phyloP scores from a whole-genome alignment of 345 rosid genomes.

The Aquilaria malaccensis region DNA sequence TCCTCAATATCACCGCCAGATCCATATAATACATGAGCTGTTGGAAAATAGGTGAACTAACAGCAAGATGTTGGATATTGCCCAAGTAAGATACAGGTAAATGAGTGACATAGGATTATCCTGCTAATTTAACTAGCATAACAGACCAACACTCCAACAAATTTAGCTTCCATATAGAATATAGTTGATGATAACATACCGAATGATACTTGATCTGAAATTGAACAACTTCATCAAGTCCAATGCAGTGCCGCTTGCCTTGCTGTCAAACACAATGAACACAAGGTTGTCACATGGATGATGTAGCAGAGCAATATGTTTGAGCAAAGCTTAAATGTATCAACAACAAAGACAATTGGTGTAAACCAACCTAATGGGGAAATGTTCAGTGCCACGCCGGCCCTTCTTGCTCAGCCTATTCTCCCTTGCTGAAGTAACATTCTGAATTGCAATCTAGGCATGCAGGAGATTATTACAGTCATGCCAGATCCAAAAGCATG shows the following conservation, averaged over 20 bases:
- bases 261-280: conserved; percentile 33
- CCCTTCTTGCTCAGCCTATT: conserved; percentile 81
- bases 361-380: conserved; percentile 47
- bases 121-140: no score
- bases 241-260: conserved; percentile 61
- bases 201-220: conserved; percentile 67
- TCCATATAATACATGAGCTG: no score
- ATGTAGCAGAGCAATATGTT: neutral
- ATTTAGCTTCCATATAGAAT: neutral
- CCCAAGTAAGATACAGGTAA: no score
- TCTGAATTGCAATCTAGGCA: conserved; percentile 74
- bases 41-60: no score
- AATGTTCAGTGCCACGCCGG: conserved; percentile 69
- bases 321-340: neutral
- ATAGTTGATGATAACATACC: conserved; percentile 34
- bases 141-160: no score
- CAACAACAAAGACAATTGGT: neutral
- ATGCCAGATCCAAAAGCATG: conserved; percentile 1
- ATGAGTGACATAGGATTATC: no score
- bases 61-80: no score
- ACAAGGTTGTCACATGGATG: neutral
- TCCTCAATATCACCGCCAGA: no score
- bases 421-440: conserved; percentile 85
- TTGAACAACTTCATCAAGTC: conserved; percentile 90
- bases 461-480: conserved; percentile 6